Evolutionary conservation across 345 rosid species (phyloP), one percentile per base, ranked within the genome.

Genomic region (Tarenaya hassleriana): DNA sequence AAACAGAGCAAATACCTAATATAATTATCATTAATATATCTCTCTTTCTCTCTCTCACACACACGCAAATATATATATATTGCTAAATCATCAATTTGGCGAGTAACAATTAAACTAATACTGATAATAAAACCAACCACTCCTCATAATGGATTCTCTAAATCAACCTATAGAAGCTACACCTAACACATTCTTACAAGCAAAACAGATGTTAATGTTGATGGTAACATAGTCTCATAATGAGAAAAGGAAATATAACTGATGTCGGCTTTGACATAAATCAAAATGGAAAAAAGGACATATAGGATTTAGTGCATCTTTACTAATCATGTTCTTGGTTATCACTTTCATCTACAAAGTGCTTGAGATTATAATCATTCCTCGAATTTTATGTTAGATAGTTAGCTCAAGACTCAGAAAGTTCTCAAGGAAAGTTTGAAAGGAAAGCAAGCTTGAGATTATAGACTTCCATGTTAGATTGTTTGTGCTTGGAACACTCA

Each of bases 271-370:
- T 54, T 60, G 45, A 53, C 57, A 37, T 60, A 53, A 41, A 60
- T 43, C 56, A 47, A 56, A 60, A 34, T 45, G 61, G 66, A 58
- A 44, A 21, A 47, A 65, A 53, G 61, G 38, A 33, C 50, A 7
- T 65, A 53, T 59, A 38, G 48, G 41, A 60, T 65, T 37, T 60
- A 37, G 12, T 41, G 29, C 41, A 47, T 34, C 66, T 66, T 66
- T 66, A 58, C 19, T 47, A 58, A 52, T 46, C 58, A 58, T 44
- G 33, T 58, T 58, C 45, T 31, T 14, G 52, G 64, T 46, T 39
- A 52, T 39, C 70, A 44, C 54, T 53, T 53, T 59, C 47, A 18
- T 66, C 51, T 59, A 47, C 33, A 7, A 53, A 52, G 56, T 33
- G 52, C 37, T 44, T 38, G 47, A 18, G 56, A 56, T 38, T 39